Evolutionary conservation across 2,329 filamentous ascomycete species (phyloP).

Genomic region (Diaporthe caulivora): DNA sequence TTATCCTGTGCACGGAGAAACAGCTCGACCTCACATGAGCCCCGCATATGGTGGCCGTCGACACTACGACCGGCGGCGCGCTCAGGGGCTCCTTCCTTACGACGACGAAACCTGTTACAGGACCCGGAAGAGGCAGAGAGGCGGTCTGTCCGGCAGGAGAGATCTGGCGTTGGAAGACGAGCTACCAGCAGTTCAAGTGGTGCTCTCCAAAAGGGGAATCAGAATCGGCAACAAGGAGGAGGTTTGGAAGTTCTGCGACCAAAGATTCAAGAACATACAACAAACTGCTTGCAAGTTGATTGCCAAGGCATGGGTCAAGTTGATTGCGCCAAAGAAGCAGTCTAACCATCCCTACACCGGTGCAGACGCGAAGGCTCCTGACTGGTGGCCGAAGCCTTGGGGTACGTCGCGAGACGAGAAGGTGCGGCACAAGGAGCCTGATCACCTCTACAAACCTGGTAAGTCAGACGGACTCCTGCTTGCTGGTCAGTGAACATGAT

Average conservation of each 20-base stretch:
- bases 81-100: conserved; percentile 41
- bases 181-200: conserved; percentile 52
- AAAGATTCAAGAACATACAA: conserved; percentile 74
- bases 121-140: conserved; percentile 53
- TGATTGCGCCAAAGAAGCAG: conserved; percentile 82
- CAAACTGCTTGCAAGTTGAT: conserved; percentile 80
- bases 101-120: conserved; percentile 48
- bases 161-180: conserved; percentile 54
- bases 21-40: conserved; percentile 40
- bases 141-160: conserved; percentile 48
- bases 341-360: conserved; percentile 79
- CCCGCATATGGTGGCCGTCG: conserved; percentile 44
- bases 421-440: conserved; percentile 78
- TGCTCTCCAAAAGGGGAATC: conserved; percentile 57
- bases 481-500: background rate
- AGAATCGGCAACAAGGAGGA: conserved; percentile 66
- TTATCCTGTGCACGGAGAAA: conserved; percentile 41
- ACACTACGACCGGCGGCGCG: conserved; percentile 46
- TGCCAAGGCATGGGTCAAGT: conserved; percentile 81
- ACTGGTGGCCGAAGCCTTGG: conserved; percentile 76
- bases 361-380: conserved; percentile 71
- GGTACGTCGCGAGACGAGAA: conserved; percentile 62
- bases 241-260: conserved; percentile 71
- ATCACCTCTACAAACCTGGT: conserved; percentile 72
- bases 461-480: background rate